phyloP scores from a whole-genome alignment of 2,329 filamentous ascomycete species.

The Blastomyces parvus region DNA sequence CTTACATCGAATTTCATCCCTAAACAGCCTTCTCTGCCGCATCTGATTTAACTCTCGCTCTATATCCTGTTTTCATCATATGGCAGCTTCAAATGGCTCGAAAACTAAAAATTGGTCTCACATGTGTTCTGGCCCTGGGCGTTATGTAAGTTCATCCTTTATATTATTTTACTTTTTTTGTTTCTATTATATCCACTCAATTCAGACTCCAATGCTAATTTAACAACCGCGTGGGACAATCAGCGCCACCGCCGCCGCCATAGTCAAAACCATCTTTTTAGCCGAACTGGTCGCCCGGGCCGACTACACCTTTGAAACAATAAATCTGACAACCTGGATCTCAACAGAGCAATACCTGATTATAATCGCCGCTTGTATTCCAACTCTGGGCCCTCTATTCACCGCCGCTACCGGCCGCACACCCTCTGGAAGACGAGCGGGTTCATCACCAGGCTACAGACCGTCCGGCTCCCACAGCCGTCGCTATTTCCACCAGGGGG shows the following conservation, averaged over 20 bases:
- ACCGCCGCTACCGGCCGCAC: constrained; percentile 6
- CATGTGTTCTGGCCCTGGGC: constrained; percentile 10
- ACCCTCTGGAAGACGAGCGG: not conserved
- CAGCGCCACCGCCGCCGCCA: constrained; percentile 11
- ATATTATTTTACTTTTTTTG: not conserved
- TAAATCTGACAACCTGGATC: constrained; percentile 9
- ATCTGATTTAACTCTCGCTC: constrained; percentile 12
- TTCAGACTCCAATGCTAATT: not conserved
- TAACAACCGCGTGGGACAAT: not conserved
- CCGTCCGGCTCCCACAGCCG: not conserved
- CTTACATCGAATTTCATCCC: not conserved
- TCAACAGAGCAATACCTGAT: constrained; percentile 15
- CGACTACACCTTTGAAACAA: constrained; percentile 13
- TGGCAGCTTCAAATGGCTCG: constrained; percentile 10
- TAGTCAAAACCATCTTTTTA: constrained; percentile 12
- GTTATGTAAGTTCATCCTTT: constrained; percentile 9
- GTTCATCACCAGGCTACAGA: not conserved
- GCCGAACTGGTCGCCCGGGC: constrained; percentile 6
- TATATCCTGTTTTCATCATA: constrained; percentile 16
- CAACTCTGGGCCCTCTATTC: constrained; percentile 10
- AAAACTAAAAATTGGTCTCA: constrained; percentile 11
- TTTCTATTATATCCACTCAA: not conserved
- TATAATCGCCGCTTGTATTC: constrained; percentile 14
- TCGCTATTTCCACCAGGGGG: not conserved
- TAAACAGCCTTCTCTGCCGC: constrained; percentile 12